phyloP scores from a whole-genome alignment of 306 rosid genomes.

The Sicyos baderoa region DNA sequence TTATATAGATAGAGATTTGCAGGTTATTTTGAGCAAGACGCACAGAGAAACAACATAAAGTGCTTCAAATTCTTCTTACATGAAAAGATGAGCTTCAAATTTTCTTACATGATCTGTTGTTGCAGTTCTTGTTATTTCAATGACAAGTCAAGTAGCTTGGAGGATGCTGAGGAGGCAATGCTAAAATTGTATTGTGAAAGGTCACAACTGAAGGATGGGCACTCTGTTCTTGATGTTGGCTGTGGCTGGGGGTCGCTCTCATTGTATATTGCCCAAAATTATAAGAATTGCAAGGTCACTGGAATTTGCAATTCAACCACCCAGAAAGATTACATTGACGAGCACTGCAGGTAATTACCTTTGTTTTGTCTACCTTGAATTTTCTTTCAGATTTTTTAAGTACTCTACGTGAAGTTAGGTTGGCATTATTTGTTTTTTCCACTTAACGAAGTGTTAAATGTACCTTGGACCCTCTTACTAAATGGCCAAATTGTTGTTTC shows the following conservation, averaged over 20 bases:
- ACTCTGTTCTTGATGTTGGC: slow-evolving; percentile 72
- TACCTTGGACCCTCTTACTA: no score
- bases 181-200: slow-evolving; percentile 61
- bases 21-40: not conserved
- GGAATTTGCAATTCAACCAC: slow-evolving; percentile 84
- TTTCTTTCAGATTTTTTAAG: not conserved
- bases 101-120: slow-evolving; percentile 9
- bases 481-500: no score
- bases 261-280: slow-evolving; percentile 62
- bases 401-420: not conserved
- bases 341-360: slow-evolving; percentile 39
- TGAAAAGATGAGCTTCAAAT: not conserved
- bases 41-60: not conserved
- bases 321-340: slow-evolving; percentile 64
- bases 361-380: not conserved
- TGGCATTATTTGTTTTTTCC: not conserved
- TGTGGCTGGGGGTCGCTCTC: slow-evolving; percentile 93
- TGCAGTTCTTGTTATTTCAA: slow-evolving; percentile 76
- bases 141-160: slow-evolving; percentile 47
- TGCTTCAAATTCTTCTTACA: not conserved
- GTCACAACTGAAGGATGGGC: slow-evolving; percentile 61
- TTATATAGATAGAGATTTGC: not conserved
- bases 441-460: no score
- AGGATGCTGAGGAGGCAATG: slow-evolving; percentile 86
- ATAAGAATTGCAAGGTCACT: slow-evolving; percentile 57